A percentile compares a stretch with the other conserved stretches of the same genome.
phyloP scores from a whole-genome alignment of 1,139 yeast genomes.

The Kazachstania sp. region DNA sequence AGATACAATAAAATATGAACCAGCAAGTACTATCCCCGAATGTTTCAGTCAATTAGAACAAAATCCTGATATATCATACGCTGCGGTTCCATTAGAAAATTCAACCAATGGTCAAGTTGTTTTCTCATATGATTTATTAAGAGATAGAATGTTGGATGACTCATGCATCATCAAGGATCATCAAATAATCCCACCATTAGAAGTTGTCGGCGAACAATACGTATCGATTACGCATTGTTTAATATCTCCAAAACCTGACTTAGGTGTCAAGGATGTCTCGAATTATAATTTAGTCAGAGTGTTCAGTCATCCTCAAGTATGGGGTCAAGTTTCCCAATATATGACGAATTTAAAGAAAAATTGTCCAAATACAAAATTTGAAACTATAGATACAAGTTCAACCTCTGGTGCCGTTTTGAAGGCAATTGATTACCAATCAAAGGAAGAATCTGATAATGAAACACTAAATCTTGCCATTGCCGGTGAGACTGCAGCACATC shows the following conservation, averaged over 20 bases:
- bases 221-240: constrained; percentile 78
- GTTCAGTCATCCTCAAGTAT: constrained; percentile 93
- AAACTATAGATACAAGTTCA: constrained; percentile 57
- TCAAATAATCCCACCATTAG: constrained; percentile 31
- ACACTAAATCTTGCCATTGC: constrained; percentile 47
- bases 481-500: constrained; percentile 52
- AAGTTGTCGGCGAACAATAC: constrained; percentile 66
- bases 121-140: constrained; percentile 68
- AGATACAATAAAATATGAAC: constrained; percentile 22
- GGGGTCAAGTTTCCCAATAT: constrained; percentile 81
- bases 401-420: constrained; percentile 78
- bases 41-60: constrained; percentile 53
- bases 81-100: constrained; percentile 86
- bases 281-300: constrained; percentile 44
- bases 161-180: constrained; percentile 9
- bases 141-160: constrained; percentile 47
- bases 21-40: constrained; percentile 44
- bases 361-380: constrained; percentile 32
- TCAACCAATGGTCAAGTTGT: constrained; percentile 88
- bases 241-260: constrained; percentile 39
- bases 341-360: constrained; percentile 41
- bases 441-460: constrained; percentile 7
- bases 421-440: constrained; percentile 33
- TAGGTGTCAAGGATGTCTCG: constrained; percentile 18
- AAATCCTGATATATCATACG: constrained; percentile 46